phyloP scores from a whole-genome alignment of 345 rosid species.

The Crucihimalaya himalaica region DNA sequence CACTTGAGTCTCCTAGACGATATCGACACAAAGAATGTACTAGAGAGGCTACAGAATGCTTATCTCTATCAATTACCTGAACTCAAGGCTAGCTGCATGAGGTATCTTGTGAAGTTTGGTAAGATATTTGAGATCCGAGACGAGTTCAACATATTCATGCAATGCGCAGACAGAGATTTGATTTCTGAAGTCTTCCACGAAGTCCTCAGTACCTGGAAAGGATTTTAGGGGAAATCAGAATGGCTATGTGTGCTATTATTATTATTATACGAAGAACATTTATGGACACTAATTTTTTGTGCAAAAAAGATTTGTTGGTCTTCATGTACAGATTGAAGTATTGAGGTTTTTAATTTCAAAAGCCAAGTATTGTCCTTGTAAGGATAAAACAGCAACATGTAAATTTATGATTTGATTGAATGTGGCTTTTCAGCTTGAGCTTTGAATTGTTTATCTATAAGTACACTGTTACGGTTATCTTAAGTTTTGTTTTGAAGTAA shows the following conservation, averaged over 20 bases:
- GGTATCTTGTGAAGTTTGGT: slow-evolving; percentile 91
- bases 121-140: slow-evolving; percentile 84
- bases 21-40: slow-evolving; percentile 76
- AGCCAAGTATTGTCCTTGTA: slow-evolving; percentile 36
- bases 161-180: slow-evolving; percentile 74
- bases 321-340: slow-evolving; percentile 45
- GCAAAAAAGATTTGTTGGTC: slow-evolving; percentile 48
- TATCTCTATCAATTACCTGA: slow-evolving; percentile 63
- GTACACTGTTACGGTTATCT: not conserved
- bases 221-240: slow-evolving; percentile 51
- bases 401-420: slow-evolving; percentile 44
- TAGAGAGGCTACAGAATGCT: slow-evolving; percentile 87
- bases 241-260: slow-evolving; percentile 9
- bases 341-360: slow-evolving; percentile 42
- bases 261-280: slow-evolving; percentile 41
- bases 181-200: slow-evolving; percentile 84
- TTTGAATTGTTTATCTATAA: not conserved
- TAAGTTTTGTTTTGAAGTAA: not conserved
- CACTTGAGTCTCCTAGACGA: slow-evolving; percentile 84
- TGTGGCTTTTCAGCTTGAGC: slow-evolving; percentile 11
- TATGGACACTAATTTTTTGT: slow-evolving; percentile 49
- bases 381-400: slow-evolving; percentile 35
- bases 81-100: slow-evolving; percentile 76
- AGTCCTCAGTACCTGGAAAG: slow-evolving; percentile 87
- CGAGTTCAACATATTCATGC: slow-evolving; percentile 77